Evolutionary conservation across 257 asterid species (phyloP), one percentile per base, ranked within the genome.

Genomic region (Solanum pinnatisectum): DNA sequence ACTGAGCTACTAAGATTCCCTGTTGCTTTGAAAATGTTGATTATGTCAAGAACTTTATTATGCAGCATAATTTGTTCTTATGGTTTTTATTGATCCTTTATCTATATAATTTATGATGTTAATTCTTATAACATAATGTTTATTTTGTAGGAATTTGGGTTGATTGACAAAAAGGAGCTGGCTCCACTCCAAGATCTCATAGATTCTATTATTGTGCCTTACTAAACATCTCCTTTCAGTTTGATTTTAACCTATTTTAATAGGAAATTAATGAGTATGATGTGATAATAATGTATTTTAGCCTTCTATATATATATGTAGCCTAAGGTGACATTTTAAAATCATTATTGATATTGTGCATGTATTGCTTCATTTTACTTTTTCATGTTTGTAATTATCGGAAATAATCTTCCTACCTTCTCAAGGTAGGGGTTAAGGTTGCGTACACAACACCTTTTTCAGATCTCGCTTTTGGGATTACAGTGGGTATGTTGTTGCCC

Each of bases 161-260:
- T 96, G 94, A 95, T 95, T 81, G 98, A 94, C 90, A 96, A 93
- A 93, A 94, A 92, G 95, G 99, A 96, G 88, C 94, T 96, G 82
- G 98, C 99, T 86, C 99, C 98, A 16, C 94, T 96, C 44, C 95
- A 95, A 87, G 98, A 96, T 89, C 96, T 95, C 88, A 93, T 96
- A 86, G 97, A 96, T 86, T 93, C 98, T 81, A 92, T 96, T 39
- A 59, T 89, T 65, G 95, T 94, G 73, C 98, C 98, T 49, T 92
- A 92, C 73, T 96, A 90, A 91, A 86, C 71, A 49, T 82, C 12
- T 20, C 30, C 42, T 81, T 10, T 82, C 44, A 49, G 4, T 49
- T 82, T 82, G 44, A 8, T 82, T 32, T 82, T 20, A 18, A 82
- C 46, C 86, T 82, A n/a, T 82, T 82, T 81, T 18, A 32, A 49